A percentile compares a stretch with the other conserved stretches of the same genome.
These are phyloP conservation scores for Luzula sylvatica DNA, from an alignment of 176 grass and related monocot species.

Conservation along the genomic window DNA sequence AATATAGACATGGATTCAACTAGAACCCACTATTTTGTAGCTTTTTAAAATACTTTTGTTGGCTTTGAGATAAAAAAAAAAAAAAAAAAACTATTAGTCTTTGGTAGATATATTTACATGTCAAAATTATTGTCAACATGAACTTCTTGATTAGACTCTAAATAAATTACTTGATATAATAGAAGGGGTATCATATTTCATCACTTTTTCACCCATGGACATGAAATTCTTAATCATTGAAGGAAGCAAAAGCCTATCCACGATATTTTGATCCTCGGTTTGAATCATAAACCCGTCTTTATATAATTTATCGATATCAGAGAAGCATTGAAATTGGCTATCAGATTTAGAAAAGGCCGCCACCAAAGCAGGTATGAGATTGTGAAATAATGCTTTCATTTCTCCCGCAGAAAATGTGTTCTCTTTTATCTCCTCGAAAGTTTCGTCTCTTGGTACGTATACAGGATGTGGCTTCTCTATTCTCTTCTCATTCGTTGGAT, in stretches of 20 bases:
- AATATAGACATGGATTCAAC: too few species aligned
- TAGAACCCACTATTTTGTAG: too few species aligned
- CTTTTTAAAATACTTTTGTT: too few species aligned
- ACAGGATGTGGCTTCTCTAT: conserved; percentile 28
- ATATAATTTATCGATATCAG: conserved; percentile 35
- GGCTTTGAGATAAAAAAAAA: too few species aligned
- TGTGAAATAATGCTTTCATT: conserved; percentile 14
- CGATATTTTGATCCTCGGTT: background rate
- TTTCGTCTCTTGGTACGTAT: conserved; percentile 61
- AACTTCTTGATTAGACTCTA: too few species aligned
- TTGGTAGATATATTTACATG: background rate
- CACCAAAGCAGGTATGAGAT: conserved; percentile 23
- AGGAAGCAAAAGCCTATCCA: conserved; percentile 17
- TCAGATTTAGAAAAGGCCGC: conserved; percentile 15
- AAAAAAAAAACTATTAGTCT: background rate
- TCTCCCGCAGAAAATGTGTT: conserved; percentile 1
- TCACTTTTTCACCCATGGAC: conserved; percentile 6
- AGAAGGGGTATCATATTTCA: conserved; percentile 29
- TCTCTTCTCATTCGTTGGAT: conserved; percentile 29
- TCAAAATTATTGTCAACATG: too few species aligned
- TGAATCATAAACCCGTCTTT: conserved; percentile 21
- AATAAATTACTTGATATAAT: conserved; percentile 27
- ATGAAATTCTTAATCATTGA: conserved; percentile 14
- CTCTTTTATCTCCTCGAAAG: conserved; percentile 35
- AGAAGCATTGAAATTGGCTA: conserved; percentile 26